Evolutionary conservation across 441 rosid genomes (phyloP).

Genomic region (Euphorbia schlechtendalii): DNA sequence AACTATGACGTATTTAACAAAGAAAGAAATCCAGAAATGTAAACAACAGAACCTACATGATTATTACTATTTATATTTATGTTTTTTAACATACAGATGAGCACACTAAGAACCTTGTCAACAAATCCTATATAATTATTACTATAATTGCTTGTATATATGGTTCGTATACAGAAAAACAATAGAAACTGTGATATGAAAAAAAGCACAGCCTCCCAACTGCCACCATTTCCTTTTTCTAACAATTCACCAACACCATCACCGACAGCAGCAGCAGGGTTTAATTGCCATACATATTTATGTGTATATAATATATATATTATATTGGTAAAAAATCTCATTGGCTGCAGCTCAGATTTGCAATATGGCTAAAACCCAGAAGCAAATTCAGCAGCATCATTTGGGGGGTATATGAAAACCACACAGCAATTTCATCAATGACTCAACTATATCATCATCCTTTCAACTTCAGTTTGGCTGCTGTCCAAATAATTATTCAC

Average conservation of each 20-base stretch:
- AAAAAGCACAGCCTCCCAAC: constrained; percentile 25
- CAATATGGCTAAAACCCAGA: constrained; percentile 11
- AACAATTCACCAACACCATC: constrained; percentile 14
- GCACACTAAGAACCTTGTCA: not conserved
- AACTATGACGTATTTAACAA: too few relatives aligned
- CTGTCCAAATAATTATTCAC: constrained; percentile 20
- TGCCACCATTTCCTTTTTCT: constrained; percentile 20
- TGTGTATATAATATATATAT: not conserved
- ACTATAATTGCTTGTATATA: not conserved
- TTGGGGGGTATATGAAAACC: constrained; percentile 13
- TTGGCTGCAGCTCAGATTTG: constrained; percentile 12
- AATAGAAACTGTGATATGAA: constrained; percentile 13
- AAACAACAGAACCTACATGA: too few relatives aligned
- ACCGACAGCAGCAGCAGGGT: too few relatives aligned
- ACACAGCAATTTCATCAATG: constrained; percentile 18
- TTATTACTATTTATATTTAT: too few relatives aligned
- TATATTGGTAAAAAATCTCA: constrained; percentile 1
- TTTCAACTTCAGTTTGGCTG: constrained; percentile 33
- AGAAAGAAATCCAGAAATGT: too few relatives aligned
- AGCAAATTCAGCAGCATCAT: constrained; percentile 19
- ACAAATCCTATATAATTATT: constrained; percentile 20
- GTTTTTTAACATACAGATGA: too few relatives aligned
- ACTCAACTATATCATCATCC: constrained; percentile 12
- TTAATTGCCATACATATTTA: constrained; percentile 7
- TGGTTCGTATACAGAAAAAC: constrained; percentile 21